phyloP scores from a whole-genome alignment of 371 early-diverging fungal species.

The Dichotomocladium elegans region DNA sequence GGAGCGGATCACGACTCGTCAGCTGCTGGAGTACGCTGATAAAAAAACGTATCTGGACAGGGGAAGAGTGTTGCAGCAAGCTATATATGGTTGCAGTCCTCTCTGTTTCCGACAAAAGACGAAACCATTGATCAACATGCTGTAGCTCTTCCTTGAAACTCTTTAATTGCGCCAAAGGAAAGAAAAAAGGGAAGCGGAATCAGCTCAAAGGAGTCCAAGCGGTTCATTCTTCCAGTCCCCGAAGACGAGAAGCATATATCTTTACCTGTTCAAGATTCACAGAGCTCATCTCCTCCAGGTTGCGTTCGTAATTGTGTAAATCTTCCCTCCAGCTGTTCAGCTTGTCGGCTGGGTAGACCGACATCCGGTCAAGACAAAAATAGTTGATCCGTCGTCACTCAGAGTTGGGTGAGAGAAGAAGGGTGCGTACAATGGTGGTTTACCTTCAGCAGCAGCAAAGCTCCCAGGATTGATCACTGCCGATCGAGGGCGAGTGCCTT shows the following conservation, averaged over 20 bases:
- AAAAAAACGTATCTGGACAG: slow-evolving; percentile 89
- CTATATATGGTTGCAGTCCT: slow-evolving; percentile 89
- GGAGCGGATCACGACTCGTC: slow-evolving; percentile 68
- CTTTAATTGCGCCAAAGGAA: slow-evolving; percentile 8
- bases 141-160: slow-evolving; percentile 87
- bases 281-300: slow-evolving; percentile 90
- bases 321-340: slow-evolving; percentile 90
- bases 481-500: slow-evolving; percentile 18
- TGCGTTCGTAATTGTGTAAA: slow-evolving; percentile 84
- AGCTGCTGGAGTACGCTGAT: slow-evolving; percentile 88
- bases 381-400: neutral
- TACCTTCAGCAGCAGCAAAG: slow-evolving; percentile 20
- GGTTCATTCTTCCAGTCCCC: too few relatives aligned
- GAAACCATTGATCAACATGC: slow-evolving; percentile 95
- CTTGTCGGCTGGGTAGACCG: slow-evolving; percentile 70
- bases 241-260: too few relatives aligned
- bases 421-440: neutral
- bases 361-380: too few relatives aligned
- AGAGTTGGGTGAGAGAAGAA: neutral
- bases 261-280: slow-evolving; percentile 76
- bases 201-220: too few relatives aligned
- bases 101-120: slow-evolving; percentile 84
- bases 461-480: slow-evolving; percentile 17
- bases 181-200: neutral
- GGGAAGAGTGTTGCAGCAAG: slow-evolving; percentile 83